Evolutionary conservation across 495 filamentous ascomycete species (phyloP).

Genomic region (Penicillium cosmopolitanum): DNA sequence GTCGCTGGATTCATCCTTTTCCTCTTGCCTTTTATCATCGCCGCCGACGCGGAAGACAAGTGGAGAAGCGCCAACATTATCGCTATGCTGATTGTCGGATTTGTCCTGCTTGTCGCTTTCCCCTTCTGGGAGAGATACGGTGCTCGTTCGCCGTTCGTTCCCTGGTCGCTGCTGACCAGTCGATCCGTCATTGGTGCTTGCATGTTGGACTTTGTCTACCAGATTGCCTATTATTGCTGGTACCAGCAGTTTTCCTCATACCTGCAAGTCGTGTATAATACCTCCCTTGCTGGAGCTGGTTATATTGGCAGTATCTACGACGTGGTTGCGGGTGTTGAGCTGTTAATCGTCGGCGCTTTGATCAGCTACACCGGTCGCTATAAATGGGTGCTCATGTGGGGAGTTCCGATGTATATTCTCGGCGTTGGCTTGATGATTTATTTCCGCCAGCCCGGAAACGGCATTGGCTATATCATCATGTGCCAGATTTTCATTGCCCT

Average conservation of each 20-base stretch:
- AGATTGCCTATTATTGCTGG: constrained; percentile 52
- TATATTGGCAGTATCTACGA: constrained; percentile 57
- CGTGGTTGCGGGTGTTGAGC: constrained; percentile 50
- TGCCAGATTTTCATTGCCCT: constrained; percentile 75
- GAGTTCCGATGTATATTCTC: constrained; percentile 62
- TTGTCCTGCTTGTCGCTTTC: constrained; percentile 55
- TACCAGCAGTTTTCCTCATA: constrained; percentile 66
- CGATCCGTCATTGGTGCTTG: constrained; percentile 65
- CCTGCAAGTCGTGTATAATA: constrained; percentile 68
- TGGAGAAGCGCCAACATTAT: constrained; percentile 55
- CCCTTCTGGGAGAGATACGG: constrained; percentile 54
- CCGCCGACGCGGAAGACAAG: constrained; percentile 35
- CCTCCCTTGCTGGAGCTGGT: constrained; percentile 53
- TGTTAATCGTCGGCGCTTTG: constrained; percentile 52
- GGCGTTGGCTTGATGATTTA: constrained; percentile 62
- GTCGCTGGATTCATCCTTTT: constrained; percentile 57
- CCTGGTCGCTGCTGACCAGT: constrained; percentile 56
- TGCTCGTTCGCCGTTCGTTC: constrained; percentile 56
- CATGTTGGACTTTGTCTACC: constrained; percentile 53
- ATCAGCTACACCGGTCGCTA: constrained; percentile 62
- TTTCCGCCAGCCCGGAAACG: constrained; percentile 63
- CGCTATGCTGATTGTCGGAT: constrained; percentile 58
- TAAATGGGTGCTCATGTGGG: constrained; percentile 53
- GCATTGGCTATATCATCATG: constrained; percentile 70
- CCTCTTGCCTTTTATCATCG: constrained; percentile 58